Base-by-base conservation (phyloP, 495 filamentous ascomycete species). In the Antarctomyces pellizariae region DNA sequence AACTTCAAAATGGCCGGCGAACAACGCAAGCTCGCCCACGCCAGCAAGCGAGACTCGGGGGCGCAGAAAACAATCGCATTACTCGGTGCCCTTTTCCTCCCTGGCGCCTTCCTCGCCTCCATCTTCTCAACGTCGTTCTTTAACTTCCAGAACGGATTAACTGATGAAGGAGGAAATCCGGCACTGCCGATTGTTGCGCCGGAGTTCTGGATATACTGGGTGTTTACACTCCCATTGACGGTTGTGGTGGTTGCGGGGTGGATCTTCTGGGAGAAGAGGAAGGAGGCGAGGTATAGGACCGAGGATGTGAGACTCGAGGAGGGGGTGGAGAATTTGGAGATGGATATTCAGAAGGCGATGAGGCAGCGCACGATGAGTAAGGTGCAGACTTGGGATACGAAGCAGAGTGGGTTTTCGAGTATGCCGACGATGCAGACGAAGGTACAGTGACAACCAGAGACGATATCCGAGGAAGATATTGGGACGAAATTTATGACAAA, bases 121-220 rank as follows among this genome's bases (percentile, higher is more conserved):
- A 36, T 65, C 22, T 64, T 65, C 36, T 50, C 47, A 43, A 65
- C 61, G 55, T 55, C 59, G 4, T 65, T 65, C 30, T 65, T 65
- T 43, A 49, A 64, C 36, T 65, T 61, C 28, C 33, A 32, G 13
- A 13, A 8, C 24, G 3, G 10, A n/a, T n/a, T n/a, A n/a, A n/a
- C n/a, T n/a, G n/a, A n/a, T n/a, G n/a, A n/a, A n/a, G n/a, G n/a
- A n/a, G n/a, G n/a, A n/a, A n/a, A 10, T 5, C 13, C 13, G 19
- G 29, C 17, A 5, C 5, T 6, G 1, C 23, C 30, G 8, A 31
- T 31, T 8, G 54, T 62, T 5, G 52, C 55, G 7, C 39, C 41
- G 10, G 19, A 46, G 10, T 48, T 65, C 11, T 65, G 59, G 59
- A 49, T 65, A 28, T 65, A 65, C 37, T 65, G 62, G 28, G 57